Evolutionary conservation across 177 flowering plant species (phyloP), one percentile per base, ranked within the genome.

Genomic region (Tripterygium wilfordii): DNA sequence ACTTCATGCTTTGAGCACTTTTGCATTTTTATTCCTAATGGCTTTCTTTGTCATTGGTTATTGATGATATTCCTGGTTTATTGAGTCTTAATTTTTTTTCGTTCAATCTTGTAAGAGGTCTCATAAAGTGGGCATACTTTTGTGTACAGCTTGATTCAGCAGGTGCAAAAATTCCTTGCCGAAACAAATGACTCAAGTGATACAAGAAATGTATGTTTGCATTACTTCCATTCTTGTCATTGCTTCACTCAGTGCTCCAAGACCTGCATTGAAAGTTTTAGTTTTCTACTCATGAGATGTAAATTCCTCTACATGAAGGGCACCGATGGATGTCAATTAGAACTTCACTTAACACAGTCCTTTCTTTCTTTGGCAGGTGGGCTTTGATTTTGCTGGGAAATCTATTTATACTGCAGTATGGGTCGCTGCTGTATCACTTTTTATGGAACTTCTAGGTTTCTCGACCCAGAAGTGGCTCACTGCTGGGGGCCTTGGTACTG

Each of bases 401-500:
- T 84, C 96, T 61, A 60, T 92, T 27, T 86, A 84, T 47, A 65
- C 83, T 30, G 94, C 89, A 30, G 96, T 88, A 1, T 88, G 96
- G 99, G 85, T 92, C 50, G 99, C 95, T 54, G 96, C 96, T 36
- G 71, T 78, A 29, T 77, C 99, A 56, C 70, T 92, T 68, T 92
- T 92, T 70, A 86, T 86, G 99, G 96, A 92, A 66, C 75, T 92
- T 69, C 72, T 92, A 19, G 98, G 98, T 32, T 88, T 88, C 66
- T 88, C 96, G 32, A 86, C 99, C 20, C 99, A 92, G 76, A 92
- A 67, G 60, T 92, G 94, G 96, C 57, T 92, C 12, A 92, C 99
- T 51, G 99, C 99, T 39, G 99, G 99, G 43, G 99, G 99, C 60
- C 91, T 92, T 58, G 99, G 99, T 36, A 88, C 99, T 23, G 96